Conservation (phyloP, 2,329 filamentous ascomycete genomes). For the Parastagonospora nodorum region DNA sequence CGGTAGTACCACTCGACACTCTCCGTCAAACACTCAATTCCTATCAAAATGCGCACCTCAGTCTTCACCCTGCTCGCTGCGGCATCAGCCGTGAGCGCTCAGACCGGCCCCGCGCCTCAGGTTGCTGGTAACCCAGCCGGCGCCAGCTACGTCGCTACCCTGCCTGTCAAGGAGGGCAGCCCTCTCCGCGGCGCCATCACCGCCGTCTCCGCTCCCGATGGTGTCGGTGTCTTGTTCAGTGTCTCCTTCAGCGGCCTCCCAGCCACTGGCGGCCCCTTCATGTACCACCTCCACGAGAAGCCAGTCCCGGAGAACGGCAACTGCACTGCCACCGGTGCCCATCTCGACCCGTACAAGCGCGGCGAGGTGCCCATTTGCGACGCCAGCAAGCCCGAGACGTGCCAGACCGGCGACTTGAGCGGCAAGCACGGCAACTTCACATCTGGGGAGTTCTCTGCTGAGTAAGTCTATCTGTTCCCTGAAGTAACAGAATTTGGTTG, state of each 20-base stretch:
- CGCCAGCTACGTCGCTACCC: slow-evolving; percentile 45
- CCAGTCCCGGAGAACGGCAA: slow-evolving; percentile 50
- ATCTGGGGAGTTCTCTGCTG: slow-evolving; percentile 32
- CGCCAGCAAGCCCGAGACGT: slow-evolving; percentile 41
- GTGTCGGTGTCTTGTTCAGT: slow-evolving; percentile 48
- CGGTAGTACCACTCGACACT: slow-evolving; percentile 4
- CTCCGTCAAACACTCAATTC: slow-evolving; percentile 13
- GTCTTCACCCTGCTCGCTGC: slow-evolving; percentile 36
- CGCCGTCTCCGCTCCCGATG: slow-evolving; percentile 39
- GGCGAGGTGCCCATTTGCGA: slow-evolving; percentile 48
- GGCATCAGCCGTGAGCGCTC: slow-evolving; percentile 35
- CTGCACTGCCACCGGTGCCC: slow-evolving; percentile 49
- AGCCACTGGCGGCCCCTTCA: slow-evolving; percentile 50
- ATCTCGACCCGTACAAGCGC: slow-evolving; percentile 51
- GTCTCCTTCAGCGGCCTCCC: slow-evolving; percentile 50
- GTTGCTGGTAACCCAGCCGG: slow-evolving; percentile 47
- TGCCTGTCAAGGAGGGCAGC: slow-evolving; percentile 41
- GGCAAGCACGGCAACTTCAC: slow-evolving; percentile 52
- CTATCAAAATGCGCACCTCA: slow-evolving; percentile 38
- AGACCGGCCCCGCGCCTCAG: slow-evolving; percentile 39
- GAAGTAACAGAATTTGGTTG: neutral
- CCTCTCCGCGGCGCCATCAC: slow-evolving; percentile 43
- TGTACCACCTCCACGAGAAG: slow-evolving; percentile 54
- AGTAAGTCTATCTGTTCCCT: slow-evolving; percentile 47
- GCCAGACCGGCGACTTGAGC: slow-evolving; percentile 53